Conservation (phyloP, 495 filamentous ascomycete genomes). For the Penicillium robsamsonii region DNA sequence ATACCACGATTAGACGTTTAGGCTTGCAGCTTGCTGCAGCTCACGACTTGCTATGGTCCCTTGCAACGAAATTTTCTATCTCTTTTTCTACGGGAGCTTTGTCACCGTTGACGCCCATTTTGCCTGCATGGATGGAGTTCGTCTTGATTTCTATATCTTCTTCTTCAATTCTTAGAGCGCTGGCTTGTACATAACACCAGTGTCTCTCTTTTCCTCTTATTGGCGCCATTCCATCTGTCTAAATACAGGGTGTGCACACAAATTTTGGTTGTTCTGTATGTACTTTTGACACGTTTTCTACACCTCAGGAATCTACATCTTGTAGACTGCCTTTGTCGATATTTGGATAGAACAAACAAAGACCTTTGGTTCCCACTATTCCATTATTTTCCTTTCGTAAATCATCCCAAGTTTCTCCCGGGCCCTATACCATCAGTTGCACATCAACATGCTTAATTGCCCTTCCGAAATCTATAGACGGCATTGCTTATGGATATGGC, state of each 20-base stretch:
- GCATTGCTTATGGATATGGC: not conserved
- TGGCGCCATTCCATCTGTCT: not conserved
- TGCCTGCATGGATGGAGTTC: constrained; percentile 14
- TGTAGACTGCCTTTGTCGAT: not conserved
- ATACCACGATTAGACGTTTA: constrained; percentile 2
- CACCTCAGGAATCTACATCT: not conserved
- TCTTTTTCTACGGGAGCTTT: constrained; percentile 1
- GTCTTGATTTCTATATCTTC: not conserved
- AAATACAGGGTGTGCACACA: constrained; percentile 1
- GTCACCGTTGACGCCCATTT: constrained; percentile 4
- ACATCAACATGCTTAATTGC: not conserved
- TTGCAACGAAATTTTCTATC: not conserved
- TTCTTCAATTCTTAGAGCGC: constrained; percentile 5
- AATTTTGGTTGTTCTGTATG: not conserved
- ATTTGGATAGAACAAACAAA: not conserved
- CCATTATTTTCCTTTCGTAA: not conserved
- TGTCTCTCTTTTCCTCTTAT: not conserved
- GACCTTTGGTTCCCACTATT: not conserved
- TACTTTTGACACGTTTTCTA: not conserved
- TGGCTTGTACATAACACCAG: constrained; percentile 1
- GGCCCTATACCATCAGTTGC: not conserved
- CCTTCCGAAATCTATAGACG: not conserved
- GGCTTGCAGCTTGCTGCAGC: not conserved
- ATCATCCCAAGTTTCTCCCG: not conserved
- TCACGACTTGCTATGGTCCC: constrained; percentile 6